phyloP scores from a whole-genome alignment of 164 flowering plant species.

The Taxillus chinensis region DNA sequence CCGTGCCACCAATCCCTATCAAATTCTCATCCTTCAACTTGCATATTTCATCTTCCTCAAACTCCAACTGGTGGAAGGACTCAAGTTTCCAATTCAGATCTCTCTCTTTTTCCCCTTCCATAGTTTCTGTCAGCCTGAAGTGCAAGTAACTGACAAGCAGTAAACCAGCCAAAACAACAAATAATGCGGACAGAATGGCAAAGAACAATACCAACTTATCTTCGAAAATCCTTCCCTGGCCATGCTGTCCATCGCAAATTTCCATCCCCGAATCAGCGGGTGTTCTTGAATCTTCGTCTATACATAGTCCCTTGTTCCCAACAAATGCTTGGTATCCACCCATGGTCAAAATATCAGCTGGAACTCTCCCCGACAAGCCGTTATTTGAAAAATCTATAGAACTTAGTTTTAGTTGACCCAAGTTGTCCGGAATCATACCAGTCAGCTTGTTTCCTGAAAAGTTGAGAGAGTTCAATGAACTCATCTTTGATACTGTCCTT shows the following conservation, averaged over 20 bases:
- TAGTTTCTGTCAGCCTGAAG: conserved; percentile 25
- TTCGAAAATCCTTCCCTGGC: conserved; percentile 13
- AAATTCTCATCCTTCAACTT: conserved; percentile 53
- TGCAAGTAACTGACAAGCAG: conserved; percentile 38
- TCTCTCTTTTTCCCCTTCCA: conserved; percentile 18
- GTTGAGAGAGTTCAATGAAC: conserved; percentile 71
- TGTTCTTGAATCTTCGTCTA: conserved; percentile 18
- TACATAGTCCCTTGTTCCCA: conserved; percentile 57
- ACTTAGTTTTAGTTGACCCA: conserved; percentile 58
- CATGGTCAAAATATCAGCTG: conserved; percentile 41
- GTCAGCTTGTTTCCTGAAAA: conserved; percentile 56
- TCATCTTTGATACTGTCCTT: conserved; percentile 28
- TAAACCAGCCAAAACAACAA: conserved; percentile 31
- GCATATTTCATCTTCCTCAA: conserved; percentile 61
- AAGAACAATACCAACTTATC: conserved; percentile 22
- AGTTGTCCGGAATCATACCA: conserved; percentile 50
- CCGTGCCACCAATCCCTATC: conserved; percentile 84
- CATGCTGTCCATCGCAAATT: conserved; percentile 26
- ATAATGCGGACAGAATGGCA: conserved; percentile 23
- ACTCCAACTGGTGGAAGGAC: conserved; percentile 54
- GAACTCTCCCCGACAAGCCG: conserved; percentile 51
- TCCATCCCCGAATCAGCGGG: conserved; percentile 16
- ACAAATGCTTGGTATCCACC: conserved; percentile 58
- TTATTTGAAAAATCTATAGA: conserved; percentile 67
- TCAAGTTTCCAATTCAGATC: conserved; percentile 50